phyloP scores from a whole-genome alignment of 2,329 filamentous ascomycete genomes.

The Colletotrichum tanaceti region DNA sequence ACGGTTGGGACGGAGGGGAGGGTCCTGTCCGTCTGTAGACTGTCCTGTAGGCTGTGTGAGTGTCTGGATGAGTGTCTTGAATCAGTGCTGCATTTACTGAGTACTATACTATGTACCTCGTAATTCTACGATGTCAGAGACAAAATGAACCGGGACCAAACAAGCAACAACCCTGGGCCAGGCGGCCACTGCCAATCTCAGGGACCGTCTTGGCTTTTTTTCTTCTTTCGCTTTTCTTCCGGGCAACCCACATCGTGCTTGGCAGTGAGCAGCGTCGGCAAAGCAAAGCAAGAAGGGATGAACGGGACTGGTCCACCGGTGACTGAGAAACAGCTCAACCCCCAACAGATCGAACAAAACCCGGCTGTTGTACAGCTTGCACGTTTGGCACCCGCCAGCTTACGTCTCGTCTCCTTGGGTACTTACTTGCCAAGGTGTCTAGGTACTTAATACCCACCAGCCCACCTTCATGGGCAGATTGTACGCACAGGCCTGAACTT shows the following conservation, averaged over 20 bases:
- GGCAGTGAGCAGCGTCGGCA: slow-evolving; percentile 9
- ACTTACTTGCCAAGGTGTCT: too few species aligned
- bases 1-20: neutral
- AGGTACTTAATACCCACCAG: too few species aligned
- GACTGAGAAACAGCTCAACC: neutral
- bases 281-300: slow-evolving; percentile 20
- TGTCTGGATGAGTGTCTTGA: too few species aligned
- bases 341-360: too few species aligned
- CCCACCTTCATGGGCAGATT: too few species aligned
- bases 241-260: slow-evolving; percentile 21
- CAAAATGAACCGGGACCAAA: slow-evolving; percentile 13
- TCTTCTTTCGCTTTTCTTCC: neutral
- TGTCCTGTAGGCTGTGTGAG: too few species aligned
- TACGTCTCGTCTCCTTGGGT: too few species aligned
- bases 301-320: slow-evolving; percentile 9
- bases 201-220: slow-evolving; percentile 4
- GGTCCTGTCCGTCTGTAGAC: too few species aligned
- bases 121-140: neutral
- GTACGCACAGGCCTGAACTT: neutral
- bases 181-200: slow-evolving; percentile 17
- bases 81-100: slow-evolving; percentile 23
- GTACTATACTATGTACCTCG: too few species aligned
- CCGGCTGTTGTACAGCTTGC: too few species aligned
- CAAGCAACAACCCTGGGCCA: slow-evolving; percentile 6
- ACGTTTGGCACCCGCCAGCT: too few species aligned